Evolutionary conservation across 208 protist genomes (phyloP), one percentile per base, ranked within the genome.

Genomic region (Leishmania lainsoni): DNA sequence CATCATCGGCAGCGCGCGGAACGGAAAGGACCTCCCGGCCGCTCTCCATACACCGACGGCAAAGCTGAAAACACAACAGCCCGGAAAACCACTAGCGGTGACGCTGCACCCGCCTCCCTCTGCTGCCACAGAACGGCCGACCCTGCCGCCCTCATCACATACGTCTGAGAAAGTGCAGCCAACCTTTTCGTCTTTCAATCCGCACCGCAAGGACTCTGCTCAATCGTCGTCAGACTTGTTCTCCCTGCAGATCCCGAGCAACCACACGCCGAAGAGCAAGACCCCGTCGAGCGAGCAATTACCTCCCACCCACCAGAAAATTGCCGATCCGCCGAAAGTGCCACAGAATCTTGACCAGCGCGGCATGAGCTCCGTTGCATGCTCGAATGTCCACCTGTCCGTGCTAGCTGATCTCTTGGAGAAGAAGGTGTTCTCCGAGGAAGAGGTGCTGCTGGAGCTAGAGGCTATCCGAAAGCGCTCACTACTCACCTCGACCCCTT

Each of bases 401-500:
- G 84, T 81, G 54, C 81, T 90, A 2, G 83, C 79, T 12, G 87
- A 90, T 32, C 81, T 90, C 10, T 63, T 90, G 2, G 81, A 87
- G 39, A 69, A 84, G 66, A 87, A 87, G 68, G 73, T 80, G 10
- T 90, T 90, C 78, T 86, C 87, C 0, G 87, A 90, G 79, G 87
- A 90, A 66, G 81, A 88, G 0, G 79, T 90, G 16, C 72, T 90
- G 35, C 80, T 90, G 1, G 87, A 90, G 73, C 59, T 90, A 63
- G 87, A 90, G 76, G 87, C 87, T n/a, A 85, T 88, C n/a, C 87
- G 87, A 51, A 84, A 90, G 73, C 87, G 87, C 35, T 66, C 84
- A 17, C 78, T 90, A 12, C 80, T 76, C 71, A 88, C 87, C 63
- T 85, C 87, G 5, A 83, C 84, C n/a, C 87, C 87, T 6, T 90